phyloP scores from a whole-genome alignment of 768 basidiomycete genomes.

The Hypsizygus marmoreus region DNA sequence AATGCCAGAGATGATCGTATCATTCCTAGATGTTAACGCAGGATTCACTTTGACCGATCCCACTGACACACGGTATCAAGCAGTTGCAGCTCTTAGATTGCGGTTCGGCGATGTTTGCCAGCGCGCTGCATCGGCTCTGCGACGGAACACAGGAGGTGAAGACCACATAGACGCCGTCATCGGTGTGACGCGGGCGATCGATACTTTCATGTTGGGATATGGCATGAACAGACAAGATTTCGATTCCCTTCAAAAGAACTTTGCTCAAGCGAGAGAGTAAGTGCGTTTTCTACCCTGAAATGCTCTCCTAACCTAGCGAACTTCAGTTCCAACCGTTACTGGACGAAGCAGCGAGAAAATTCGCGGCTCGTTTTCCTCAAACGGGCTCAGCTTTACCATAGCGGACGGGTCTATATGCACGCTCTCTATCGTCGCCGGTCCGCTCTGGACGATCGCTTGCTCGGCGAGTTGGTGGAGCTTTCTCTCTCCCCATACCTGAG shows the following conservation, averaged over 20 bases:
- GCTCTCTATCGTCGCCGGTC: slow-evolving; percentile 74
- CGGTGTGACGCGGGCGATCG: slow-evolving; percentile 69
- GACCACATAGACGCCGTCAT: slow-evolving; percentile 89
- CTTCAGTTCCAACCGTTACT: slow-evolving; percentile 62
- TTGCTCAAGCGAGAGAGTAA: slow-evolving; percentile 62
- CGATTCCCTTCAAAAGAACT: slow-evolving; percentile 67
- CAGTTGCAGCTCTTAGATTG: slow-evolving; percentile 53
- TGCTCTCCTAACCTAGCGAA: not conserved
- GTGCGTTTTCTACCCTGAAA: slow-evolving; percentile 19
- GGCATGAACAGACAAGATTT: slow-evolving; percentile 61
- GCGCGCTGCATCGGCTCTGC: slow-evolving; percentile 64
- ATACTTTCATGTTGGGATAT: slow-evolving; percentile 74
- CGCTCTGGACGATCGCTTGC: slow-evolving; percentile 68
- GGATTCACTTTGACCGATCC: slow-evolving; percentile 77
- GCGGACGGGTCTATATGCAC: slow-evolving; percentile 75
- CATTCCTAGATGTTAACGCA: slow-evolving; percentile 66
- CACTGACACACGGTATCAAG: slow-evolving; percentile 72
- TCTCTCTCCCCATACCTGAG: slow-evolving; percentile 81
- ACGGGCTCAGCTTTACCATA: slow-evolving; percentile 79
- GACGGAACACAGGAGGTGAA: slow-evolving; percentile 63
- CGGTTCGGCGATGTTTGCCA: slow-evolving; percentile 72
- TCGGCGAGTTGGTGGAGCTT: slow-evolving; percentile 69
- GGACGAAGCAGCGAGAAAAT: slow-evolving; percentile 73
- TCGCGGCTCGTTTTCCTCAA: slow-evolving; percentile 74
- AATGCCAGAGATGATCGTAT: slow-evolving; percentile 67